These are phyloP conservation scores for Glycine latifolia DNA, from an alignment of 306 rosid species.

Conservation along the genomic window DNA sequence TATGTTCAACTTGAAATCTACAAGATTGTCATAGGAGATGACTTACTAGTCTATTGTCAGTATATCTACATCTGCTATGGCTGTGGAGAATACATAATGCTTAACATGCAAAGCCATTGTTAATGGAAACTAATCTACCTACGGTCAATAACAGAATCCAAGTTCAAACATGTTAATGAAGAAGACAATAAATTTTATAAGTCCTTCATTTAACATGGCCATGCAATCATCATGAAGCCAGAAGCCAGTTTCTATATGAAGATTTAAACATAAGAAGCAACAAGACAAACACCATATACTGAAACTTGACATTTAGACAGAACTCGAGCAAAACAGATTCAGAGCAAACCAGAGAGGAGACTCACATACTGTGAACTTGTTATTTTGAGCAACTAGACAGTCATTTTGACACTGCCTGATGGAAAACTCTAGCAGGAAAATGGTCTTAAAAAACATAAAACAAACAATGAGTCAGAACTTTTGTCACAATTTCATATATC, in stretches of 20 bases:
- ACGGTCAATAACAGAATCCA: not conserved
- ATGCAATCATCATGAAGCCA: not conserved
- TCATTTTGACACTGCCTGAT: conserved; percentile 14
- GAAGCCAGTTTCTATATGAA: conserved; percentile 6
- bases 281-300: not conserved
- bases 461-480: not conserved
- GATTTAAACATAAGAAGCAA: not conserved
- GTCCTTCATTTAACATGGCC: conserved; percentile 7
- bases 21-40: not conserved
- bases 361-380: not conserved
- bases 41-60: not conserved
- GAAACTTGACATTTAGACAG: not conserved
- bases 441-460: not conserved
- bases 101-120: not conserved
- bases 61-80: not conserved
- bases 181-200: not conserved
- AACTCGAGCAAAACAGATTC: not conserved
- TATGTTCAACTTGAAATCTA: not conserved
- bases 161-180: conserved; percentile 3
- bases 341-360: not conserved
- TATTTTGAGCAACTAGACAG: not conserved
- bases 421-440: not conserved
- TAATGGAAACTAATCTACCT: not conserved
- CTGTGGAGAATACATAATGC: not conserved
- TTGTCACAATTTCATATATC: no score